These are phyloP conservation scores for Macroventuria anomochaeta DNA, from an alignment of 2,329 filamentous ascomycete genomes.

Conservation along the genomic window DNA sequence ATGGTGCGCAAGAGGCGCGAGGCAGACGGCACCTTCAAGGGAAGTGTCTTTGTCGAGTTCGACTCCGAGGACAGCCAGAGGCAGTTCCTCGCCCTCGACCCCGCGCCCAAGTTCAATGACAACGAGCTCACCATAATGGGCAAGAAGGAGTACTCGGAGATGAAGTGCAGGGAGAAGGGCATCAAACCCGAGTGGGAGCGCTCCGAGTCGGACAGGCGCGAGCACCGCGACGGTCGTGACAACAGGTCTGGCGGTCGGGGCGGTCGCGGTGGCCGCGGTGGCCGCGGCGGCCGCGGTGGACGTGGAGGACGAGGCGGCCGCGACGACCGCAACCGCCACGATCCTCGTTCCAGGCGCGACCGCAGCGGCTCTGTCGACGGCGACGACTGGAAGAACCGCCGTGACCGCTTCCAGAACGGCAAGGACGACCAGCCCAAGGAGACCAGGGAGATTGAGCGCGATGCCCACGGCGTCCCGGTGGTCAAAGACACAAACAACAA, in stretches of 20 bases:
- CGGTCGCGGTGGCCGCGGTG: constrained; percentile 31
- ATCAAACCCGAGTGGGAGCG: constrained; percentile 53
- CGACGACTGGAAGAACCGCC: constrained; percentile 39
- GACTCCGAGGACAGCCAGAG: constrained; percentile 76
- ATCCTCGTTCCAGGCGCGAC: constrained; percentile 33
- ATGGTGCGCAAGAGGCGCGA: constrained; percentile 86
- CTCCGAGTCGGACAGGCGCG: constrained; percentile 31
- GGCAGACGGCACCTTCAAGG: constrained; percentile 78
- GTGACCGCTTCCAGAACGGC: constrained; percentile 46
- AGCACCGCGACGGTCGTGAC: constrained; percentile 34
- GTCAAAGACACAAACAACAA: constrained; percentile 42
- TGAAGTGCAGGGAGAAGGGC: constrained; percentile 56
- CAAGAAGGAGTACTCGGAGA: constrained; percentile 81
- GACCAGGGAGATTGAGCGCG: constrained; percentile 29
- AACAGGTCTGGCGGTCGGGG: constrained; percentile 39
- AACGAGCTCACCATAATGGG: constrained; percentile 80
- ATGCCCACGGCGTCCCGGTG: constrained; percentile 37
- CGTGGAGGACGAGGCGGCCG: constrained; percentile 31
- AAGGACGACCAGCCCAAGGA: constrained; percentile 34
- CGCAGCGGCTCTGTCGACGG: constrained; percentile 33
- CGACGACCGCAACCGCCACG: constrained; percentile 27
- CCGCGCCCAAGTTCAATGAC: constrained; percentile 83
- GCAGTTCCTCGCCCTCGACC: constrained; percentile 79
- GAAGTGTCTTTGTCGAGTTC: constrained; percentile 96
- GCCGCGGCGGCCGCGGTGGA: constrained; percentile 37